These are phyloP conservation scores for Colletotrichum spaethianum DNA, from an alignment of 2,329 filamentous ascomycete species.

Conservation along the genomic window DNA sequence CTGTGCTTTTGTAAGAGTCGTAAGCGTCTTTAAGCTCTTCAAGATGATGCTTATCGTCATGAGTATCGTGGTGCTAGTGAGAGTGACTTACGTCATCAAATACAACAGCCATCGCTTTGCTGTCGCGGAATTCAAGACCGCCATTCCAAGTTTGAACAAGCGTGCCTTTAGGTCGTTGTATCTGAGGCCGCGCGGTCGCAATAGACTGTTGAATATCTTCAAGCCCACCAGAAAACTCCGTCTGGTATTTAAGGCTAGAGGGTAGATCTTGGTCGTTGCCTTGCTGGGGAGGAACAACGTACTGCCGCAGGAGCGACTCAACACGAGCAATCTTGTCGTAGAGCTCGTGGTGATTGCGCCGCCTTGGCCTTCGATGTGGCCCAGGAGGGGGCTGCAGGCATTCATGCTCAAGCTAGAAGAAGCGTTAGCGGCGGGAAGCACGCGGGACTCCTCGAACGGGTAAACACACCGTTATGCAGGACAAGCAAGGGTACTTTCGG, in stretches of 20 bases:
- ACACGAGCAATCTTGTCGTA: constrained; percentile 15
- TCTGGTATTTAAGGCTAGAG: neutral
- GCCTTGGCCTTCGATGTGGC: constrained; percentile 1
- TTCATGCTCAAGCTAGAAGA: constrained; percentile 3
- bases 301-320: constrained; percentile 9
- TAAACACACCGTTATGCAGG: constrained; percentile 67
- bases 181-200: neutral
- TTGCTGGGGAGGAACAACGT: neutral
- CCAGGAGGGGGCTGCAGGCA: constrained; percentile 8
- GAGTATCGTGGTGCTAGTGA: neutral
- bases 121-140: constrained; percentile 23
- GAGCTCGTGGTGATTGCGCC: constrained; percentile 24
- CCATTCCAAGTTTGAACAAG: constrained; percentile 3
- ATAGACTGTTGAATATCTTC: no score
- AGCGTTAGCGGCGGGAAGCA: neutral
- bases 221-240: neutral
- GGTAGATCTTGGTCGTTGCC: neutral
- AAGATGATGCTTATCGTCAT: no score
- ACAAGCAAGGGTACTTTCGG: constrained; percentile 69
- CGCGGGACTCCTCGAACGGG: neutral
- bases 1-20: constrained; percentile 49
- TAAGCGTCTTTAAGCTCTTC: neutral
- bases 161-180: neutral
- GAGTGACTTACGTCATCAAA: constrained; percentile 8
- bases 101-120: neutral